Evolutionary conservation across 2,329 filamentous ascomycete genomes (phyloP).

Genomic region (Graphilbum fragrans): DNA sequence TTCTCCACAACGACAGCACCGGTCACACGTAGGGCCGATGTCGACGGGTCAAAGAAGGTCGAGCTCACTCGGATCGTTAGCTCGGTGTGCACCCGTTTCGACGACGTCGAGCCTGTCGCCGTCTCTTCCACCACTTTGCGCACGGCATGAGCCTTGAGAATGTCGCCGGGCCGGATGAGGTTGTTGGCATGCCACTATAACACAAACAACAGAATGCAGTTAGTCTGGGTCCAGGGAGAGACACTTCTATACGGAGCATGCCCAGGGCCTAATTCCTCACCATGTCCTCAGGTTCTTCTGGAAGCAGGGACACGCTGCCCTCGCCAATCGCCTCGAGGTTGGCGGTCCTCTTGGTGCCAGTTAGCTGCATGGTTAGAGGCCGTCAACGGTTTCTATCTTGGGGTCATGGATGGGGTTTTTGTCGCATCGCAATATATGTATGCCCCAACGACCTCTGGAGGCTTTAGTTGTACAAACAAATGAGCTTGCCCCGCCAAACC

Average conservation of each 20-base stretch:
- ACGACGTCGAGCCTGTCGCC: constrained; percentile 31
- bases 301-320: constrained; percentile 25
- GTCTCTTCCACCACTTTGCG: constrained; percentile 40
- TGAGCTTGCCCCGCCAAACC: too few species aligned
- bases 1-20: constrained; percentile 42
- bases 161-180: constrained; percentile 40
- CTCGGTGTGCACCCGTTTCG: constrained; percentile 43
- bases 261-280: constrained; percentile 14
- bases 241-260: neutral
- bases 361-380: constrained; percentile 13
- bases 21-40: constrained; percentile 43
- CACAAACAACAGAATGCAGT: neutral
- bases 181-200: constrained; percentile 46
- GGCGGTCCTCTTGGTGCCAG: constrained; percentile 22
- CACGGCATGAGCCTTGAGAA: constrained; percentile 40
- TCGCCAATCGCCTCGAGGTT: constrained; percentile 24
- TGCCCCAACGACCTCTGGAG: too few species aligned
- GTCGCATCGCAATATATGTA: too few species aligned
- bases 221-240: neutral
- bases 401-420: too few species aligned
- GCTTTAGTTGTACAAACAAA: too few species aligned
- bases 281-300: constrained; percentile 32
- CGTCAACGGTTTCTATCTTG: too few species aligned
- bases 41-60: constrained; percentile 45
- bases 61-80: constrained; percentile 44